A percentile compares a stretch with the other conserved stretches of the same genome.
These are phyloP conservation scores for Rhinocladiella similis DNA, from an alignment of 2,329 filamentous ascomycete genomes.

Conservation along the genomic window DNA sequence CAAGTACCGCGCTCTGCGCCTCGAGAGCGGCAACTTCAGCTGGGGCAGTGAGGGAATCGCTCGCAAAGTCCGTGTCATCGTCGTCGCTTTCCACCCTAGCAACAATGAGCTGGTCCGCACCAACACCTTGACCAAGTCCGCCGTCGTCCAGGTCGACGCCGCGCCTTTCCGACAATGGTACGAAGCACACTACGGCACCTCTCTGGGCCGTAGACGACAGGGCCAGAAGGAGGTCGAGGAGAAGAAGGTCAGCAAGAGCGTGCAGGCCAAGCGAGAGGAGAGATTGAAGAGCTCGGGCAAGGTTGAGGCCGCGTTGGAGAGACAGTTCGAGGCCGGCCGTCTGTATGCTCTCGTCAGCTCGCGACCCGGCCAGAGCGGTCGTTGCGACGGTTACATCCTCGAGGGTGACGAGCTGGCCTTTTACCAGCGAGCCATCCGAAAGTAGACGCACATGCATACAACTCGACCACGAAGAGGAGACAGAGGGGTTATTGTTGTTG, in stretches of 20 bases:
- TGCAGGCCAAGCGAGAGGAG: constrained; percentile 94
- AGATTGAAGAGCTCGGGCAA: constrained; percentile 83
- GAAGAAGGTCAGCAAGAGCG: constrained; percentile 89
- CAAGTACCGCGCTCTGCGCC: constrained; percentile 98
- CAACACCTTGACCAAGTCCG: constrained; percentile 99
- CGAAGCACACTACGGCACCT: constrained; percentile 97
- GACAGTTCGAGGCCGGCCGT: constrained; percentile 99
- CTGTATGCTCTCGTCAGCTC: constrained; percentile 90
- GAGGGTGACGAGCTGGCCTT: constrained; percentile 99
- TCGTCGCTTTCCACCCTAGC: constrained; percentile 96
- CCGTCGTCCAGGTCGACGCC: constrained; percentile 98
- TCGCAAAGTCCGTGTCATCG: constrained; percentile 99
- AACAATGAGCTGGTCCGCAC: constrained; percentile 99
- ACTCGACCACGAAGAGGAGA: too few species aligned
- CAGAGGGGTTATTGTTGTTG: neutral
- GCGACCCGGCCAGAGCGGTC: constrained; percentile 94
- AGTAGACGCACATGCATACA: constrained; percentile 61
- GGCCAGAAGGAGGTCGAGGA: constrained; percentile 67
- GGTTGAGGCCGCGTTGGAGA: constrained; percentile 89
- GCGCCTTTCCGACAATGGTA: constrained; percentile 99
- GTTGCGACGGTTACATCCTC: constrained; percentile 94
- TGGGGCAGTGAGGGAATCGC: constrained; percentile 98
- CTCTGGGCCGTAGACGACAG: constrained; percentile 87
- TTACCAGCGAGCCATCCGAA: constrained; percentile 99
- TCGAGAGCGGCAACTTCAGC: constrained; percentile 98